Evolutionary conservation across 1,284 basidiomycete genomes (phyloP), one percentile per base, ranked within the genome.

Genomic region (Rhodotorula sp.): DNA sequence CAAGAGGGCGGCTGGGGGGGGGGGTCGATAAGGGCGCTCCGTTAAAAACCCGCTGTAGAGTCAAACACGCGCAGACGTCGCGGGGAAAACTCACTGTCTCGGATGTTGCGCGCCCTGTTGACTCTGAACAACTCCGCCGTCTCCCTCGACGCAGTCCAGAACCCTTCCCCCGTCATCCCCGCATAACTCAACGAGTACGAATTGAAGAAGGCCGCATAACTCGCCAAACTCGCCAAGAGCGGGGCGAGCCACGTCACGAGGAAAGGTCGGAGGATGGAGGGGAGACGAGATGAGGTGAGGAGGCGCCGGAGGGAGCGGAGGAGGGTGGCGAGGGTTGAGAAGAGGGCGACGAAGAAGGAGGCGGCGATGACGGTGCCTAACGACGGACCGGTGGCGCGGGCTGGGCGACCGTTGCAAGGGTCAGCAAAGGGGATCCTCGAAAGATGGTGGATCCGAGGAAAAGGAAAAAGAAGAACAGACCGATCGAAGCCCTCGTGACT

Each of bases 331-430:
- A 71, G 45, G 10, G 74, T 65, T n/a, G 65, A 56, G 61, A 72
- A 52, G 60, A 75, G 50, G 47, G 74, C 56, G 60, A 71, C 64
- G 28, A 74, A 43, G 64, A 66, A 71, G 26, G 72, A 57, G 3
- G 65, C 61, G 58, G 68, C 50, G 68, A 77, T 66, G 70, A 94
- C 85, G 31, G 89, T 89, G 3, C 93, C 93, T 1, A 95, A 82
- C 0, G 90, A 92, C 0, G 90, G 88, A 21, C 91, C 89, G 0
- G 88, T 89, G 1, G 93, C 87, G 12, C 94, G 88, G 61, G 87
- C 85, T n/a, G n/a, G n/a, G n/a, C n/a, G n/a, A n/a, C n/a, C n/a
- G n/a, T n/a, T n/a, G n/a, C n/a, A n/a, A n/a, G n/a, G n/a, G n/a
- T n/a, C n/a, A n/a, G n/a, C n/a, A n/a, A n/a, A n/a, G n/a, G n/a